Evolutionary conservation across 768 basidiomycete genomes (phyloP).

Genomic region (Cubamyces sp.): DNA sequence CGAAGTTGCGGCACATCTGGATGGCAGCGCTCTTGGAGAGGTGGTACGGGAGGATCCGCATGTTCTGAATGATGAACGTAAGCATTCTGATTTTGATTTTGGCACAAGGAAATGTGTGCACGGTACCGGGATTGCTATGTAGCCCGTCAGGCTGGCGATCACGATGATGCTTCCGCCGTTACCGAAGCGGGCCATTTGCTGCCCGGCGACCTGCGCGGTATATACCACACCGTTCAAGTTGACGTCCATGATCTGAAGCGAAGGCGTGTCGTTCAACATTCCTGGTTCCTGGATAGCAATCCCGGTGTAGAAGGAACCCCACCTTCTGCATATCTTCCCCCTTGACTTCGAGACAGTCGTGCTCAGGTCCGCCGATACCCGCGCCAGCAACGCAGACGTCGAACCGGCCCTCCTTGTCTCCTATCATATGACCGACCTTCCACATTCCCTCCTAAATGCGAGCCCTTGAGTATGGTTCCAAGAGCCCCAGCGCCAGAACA

Average conservation of each 20-base stretch:
- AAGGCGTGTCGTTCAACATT: not conserved
- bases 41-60: constrained; percentile 74
- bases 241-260: constrained; percentile 57
- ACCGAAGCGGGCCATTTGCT: constrained; percentile 40
- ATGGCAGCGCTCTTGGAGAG: constrained; percentile 74
- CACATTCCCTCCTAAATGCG: constrained; percentile 40
- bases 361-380: constrained; percentile 53
- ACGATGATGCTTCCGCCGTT: constrained; percentile 44
- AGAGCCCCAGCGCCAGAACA: not conserved
- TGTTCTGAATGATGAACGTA: constrained; percentile 47
- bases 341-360: constrained; percentile 66
- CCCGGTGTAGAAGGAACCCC: not conserved
- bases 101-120: too few relatives aligned
- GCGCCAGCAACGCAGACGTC: constrained; percentile 80
- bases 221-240: constrained; percentile 52
- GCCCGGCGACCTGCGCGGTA: constrained; percentile 40
- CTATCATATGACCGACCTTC: constrained; percentile 59
- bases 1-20: constrained; percentile 81
- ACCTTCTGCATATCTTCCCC: constrained; percentile 65
- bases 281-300: not conserved
- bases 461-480: not conserved
- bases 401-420: constrained; percentile 67
- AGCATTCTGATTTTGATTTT: too few relatives aligned
- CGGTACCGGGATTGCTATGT: too few relatives aligned
- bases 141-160: constrained; percentile 44